phyloP scores from a whole-genome alignment of 2,329 filamentous ascomycete species.

The Verticillium dahliae region DNA sequence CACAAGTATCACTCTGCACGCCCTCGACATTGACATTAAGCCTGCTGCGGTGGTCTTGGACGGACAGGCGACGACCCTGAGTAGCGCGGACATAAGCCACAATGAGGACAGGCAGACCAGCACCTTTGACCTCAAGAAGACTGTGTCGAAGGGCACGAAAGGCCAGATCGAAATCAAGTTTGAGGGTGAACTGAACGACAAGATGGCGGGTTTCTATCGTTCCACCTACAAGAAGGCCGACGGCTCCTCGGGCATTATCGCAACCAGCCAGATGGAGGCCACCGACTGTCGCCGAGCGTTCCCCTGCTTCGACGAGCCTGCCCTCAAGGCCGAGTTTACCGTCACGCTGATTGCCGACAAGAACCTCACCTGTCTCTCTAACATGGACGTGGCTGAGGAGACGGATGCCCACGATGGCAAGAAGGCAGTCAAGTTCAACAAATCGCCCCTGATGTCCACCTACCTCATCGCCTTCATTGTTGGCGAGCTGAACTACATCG shows the following conservation, averaged over 20 bases:
- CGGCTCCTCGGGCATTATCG: slow-evolving; percentile 74
- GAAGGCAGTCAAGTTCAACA: slow-evolving; percentile 88
- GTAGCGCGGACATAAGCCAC: slow-evolving; percentile 56
- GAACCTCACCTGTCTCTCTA: slow-evolving; percentile 84
- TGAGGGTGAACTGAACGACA: slow-evolving; percentile 76
- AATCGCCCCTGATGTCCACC: slow-evolving; percentile 89
- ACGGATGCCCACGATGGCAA: slow-evolving; percentile 38
- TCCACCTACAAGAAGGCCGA: slow-evolving; percentile 84
- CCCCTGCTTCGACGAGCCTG: slow-evolving; percentile 94
- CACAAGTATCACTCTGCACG: slow-evolving; percentile 80
- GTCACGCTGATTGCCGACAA: slow-evolving; percentile 88
- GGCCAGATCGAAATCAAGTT: slow-evolving; percentile 59
- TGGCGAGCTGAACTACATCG: slow-evolving; percentile 88
- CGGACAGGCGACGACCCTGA: slow-evolving; percentile 44
- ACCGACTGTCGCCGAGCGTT: slow-evolving; percentile 90
- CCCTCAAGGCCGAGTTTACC: slow-evolving; percentile 87
- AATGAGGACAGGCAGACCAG: slow-evolving; percentile 76
- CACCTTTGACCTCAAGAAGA: slow-evolving; percentile 71
- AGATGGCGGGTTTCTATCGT: slow-evolving; percentile 96
- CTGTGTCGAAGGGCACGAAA: slow-evolving; percentile 67
- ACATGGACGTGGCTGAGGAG: slow-evolving; percentile 89
- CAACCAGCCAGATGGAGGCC: slow-evolving; percentile 92
- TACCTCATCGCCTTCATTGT: slow-evolving; percentile 93
- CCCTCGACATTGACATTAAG: slow-evolving; percentile 77
- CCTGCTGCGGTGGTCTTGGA: slow-evolving; percentile 35